These are phyloP conservation scores for Maudiozyma humilis DNA, from an alignment of 1,139 yeast species.

Conservation along the genomic window DNA sequence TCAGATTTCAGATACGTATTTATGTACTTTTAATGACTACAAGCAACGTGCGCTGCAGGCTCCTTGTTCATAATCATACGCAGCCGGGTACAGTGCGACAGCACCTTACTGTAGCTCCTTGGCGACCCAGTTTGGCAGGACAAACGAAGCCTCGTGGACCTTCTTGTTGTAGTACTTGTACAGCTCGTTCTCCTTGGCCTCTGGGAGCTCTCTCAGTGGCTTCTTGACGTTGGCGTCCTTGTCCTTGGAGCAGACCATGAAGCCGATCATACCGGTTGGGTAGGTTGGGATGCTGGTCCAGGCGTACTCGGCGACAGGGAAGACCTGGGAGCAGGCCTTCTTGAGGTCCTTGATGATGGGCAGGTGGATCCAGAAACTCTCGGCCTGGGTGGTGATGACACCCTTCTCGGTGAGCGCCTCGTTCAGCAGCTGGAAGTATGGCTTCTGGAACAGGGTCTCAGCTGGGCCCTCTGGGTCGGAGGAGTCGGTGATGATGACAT, in stretches of 20 bases:
- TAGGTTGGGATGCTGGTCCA: slow-evolving; percentile 88
- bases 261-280: slow-evolving; percentile 89
- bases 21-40: not conserved
- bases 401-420: slow-evolving; percentile 81
- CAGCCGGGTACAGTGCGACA: not conserved
- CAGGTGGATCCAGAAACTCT: slow-evolving; percentile 83
- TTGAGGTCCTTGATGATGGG: slow-evolving; percentile 68
- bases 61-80: not conserved
- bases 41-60: no score
- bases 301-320: slow-evolving; percentile 83
- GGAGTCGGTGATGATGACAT: slow-evolving; percentile 87
- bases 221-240: slow-evolving; percentile 49
- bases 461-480: slow-evolving; percentile 98
- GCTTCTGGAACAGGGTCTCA: slow-evolving; percentile 75
- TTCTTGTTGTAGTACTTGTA: slow-evolving; percentile 73
- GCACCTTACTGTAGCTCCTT: slow-evolving; percentile 28
- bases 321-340: slow-evolving; percentile 64
- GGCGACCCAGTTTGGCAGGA: slow-evolving; percentile 81
- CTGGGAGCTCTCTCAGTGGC: slow-evolving; percentile 61
- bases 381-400: slow-evolving; percentile 86
- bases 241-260: slow-evolving; percentile 86
- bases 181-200: slow-evolving; percentile 52
- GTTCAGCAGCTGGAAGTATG: slow-evolving; percentile 70
- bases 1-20: not conserved
- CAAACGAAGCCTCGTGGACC: slow-evolving; percentile 79